Evolutionary conservation across 2,329 filamentous ascomycete species (phyloP).

Genomic region (Bisporella sp.): DNA sequence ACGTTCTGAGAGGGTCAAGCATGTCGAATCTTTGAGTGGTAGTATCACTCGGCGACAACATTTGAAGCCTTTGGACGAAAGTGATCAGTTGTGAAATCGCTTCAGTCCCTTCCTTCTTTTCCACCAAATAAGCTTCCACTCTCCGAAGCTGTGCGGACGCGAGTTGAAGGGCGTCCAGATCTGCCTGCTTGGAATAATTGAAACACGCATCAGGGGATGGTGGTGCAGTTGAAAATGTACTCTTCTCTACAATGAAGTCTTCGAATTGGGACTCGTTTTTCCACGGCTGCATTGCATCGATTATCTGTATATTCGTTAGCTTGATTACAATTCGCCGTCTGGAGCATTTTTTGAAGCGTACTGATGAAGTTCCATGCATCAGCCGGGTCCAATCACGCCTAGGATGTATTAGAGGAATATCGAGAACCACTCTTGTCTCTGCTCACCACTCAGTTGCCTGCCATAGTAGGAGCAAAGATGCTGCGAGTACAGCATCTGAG

Average conservation of each 20-base stretch:
- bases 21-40: slow-evolving; percentile 85
- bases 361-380: slow-evolving; percentile 84
- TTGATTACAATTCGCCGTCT: slow-evolving; percentile 16
- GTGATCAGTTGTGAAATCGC: slow-evolving; percentile 62
- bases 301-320: slow-evolving; percentile 56
- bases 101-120: slow-evolving; percentile 62
- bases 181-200: slow-evolving; percentile 61
- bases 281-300: slow-evolving; percentile 87
- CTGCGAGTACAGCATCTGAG: slow-evolving; percentile 85
- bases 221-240: slow-evolving; percentile 62
- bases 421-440: too few relatives aligned
- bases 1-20: slow-evolving; percentile 79
- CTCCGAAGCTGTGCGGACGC: slow-evolving; percentile 61
- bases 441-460: slow-evolving; percentile 95
- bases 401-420: too few relatives aligned
- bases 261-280: slow-evolving; percentile 82
- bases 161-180: slow-evolving; percentile 60
- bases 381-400: slow-evolving; percentile 89
- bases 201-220: slow-evolving; percentile 54
- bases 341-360: slow-evolving; percentile 41
- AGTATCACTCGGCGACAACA: slow-evolving; percentile 61
- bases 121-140: slow-evolving; percentile 61
- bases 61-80: slow-evolving; percentile 66
- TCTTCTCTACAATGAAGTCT: slow-evolving; percentile 74
- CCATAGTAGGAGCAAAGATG: slow-evolving; percentile 89